Evolutionary conservation across 345 rosid species (phyloP), one percentile per base, ranked within the genome.

Genomic region (Aegle marmelos): DNA sequence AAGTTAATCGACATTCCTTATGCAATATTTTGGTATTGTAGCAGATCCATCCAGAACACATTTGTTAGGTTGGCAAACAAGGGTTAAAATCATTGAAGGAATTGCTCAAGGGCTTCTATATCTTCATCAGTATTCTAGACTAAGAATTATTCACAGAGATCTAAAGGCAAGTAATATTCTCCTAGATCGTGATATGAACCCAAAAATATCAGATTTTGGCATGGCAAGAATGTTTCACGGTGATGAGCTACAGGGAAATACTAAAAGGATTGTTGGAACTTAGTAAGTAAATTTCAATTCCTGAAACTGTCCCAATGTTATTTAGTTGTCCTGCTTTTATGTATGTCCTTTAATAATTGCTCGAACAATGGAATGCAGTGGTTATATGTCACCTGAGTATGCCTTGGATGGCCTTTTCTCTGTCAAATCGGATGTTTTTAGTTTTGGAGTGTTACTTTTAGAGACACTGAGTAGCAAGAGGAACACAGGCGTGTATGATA

Each of bases 191-290:
- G 73, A 86, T 70, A 85, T 89, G 88, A 86, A 80, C 33, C 89
- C 90, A 0, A 87, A 88, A 79, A 90, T 88, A 57, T 83, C 89
- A 0, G 89, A 90, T 72, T 90, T 87, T 78, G 93, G 91, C 17
- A 27, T 87, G 82, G 90, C 90, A 25, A 80, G 85, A 79, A 90
- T 90, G 50, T 85, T 90, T 73, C 85, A 82, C 21, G 89, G 82
- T 0, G 74, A 88, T 53, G 84, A 84, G 63, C 82, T 69, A n/a
- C 78, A 62, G 78, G 91, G 82, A 37, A 88, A 81, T 70, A 89
- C 89, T 2, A 83, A 76, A 22, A 58, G 83, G 62, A 74, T 86
- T 33, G 87, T 86, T 19, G 90, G 88, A 27, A 87, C 90, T 45
- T 80, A 81, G 90, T 89, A 84, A 86, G 89, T 84, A 10, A 24